phyloP scores from a whole-genome alignment of 1,139 yeast species.

The Scheffersomyces parashehatae region DNA sequence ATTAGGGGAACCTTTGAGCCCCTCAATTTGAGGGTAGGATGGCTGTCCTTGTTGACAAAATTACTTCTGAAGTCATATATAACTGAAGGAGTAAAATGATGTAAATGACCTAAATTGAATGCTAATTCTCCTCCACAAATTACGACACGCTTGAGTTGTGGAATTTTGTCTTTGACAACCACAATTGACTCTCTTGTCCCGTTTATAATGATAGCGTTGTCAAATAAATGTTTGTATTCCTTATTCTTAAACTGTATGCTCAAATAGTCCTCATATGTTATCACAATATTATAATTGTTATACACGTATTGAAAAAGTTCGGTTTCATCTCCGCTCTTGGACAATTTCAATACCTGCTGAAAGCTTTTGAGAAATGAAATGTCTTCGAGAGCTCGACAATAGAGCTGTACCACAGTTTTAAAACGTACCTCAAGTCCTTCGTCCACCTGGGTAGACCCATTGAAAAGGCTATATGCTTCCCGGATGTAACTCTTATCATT shows the following conservation, averaged over 20 bases:
- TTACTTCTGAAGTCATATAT: no score
- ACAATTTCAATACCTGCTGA: no score
- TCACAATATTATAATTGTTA: constrained; percentile 8
- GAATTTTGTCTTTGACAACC: constrained; percentile 3
- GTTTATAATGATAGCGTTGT: constrained; percentile 10
- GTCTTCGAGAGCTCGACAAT: no score
- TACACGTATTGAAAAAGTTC: constrained; percentile 4
- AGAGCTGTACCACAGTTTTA: no score
- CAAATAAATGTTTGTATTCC: constrained; percentile 4
- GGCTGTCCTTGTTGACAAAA: no score
- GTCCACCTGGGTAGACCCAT: no score
- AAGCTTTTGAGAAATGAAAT: no score
- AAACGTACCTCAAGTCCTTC: no score
- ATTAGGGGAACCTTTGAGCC: constrained; percentile 5
- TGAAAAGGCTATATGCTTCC: no score
- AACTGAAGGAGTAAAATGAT: neutral
- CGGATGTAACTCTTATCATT: no score
- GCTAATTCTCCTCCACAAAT: constrained; percentile 8
- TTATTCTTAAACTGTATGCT: neutral
- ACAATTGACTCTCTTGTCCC: constrained; percentile 6
- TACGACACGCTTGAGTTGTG: constrained; percentile 4
- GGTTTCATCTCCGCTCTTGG: no score
- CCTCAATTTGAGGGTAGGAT: neutral
- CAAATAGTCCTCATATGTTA: constrained; percentile 13
- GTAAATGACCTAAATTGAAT: neutral